A percentile compares a stretch with the other conserved stretches of the same genome.
Evolutionary conservation across 441 rosid species (phyloP).

Genomic region (Rhodomyrtus psidioides): DNA sequence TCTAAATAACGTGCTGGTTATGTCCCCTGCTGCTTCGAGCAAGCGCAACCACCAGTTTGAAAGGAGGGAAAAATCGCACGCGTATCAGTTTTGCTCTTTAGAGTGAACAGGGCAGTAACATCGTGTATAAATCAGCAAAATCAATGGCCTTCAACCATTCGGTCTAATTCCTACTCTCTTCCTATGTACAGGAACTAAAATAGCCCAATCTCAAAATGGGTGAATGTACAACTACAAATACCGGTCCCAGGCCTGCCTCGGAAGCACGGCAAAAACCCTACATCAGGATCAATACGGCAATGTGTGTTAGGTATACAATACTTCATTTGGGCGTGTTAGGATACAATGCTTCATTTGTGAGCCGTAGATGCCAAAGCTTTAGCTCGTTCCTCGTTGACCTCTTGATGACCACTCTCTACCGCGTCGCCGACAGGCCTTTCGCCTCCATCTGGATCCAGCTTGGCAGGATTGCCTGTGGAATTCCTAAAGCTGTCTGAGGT

Average conservation of each 20-base stretch:
- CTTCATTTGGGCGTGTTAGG: not conserved
- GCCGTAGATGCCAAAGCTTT: slow-evolving; percentile 22
- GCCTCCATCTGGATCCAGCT: slow-evolving; percentile 10
- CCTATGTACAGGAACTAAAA: slow-evolving; percentile 29
- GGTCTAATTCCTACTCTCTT: slow-evolving; percentile 14
- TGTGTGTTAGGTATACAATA: not conserved
- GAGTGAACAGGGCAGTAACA: not conserved
- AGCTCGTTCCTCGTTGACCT: slow-evolving; percentile 15
- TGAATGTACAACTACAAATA: slow-evolving; percentile 7
- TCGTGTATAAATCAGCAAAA: slow-evolving; percentile 11
- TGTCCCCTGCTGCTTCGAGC: not conserved
- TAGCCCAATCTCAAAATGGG: slow-evolving; percentile 7
- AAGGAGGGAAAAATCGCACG: not conserved
- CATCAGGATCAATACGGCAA: not conserved
- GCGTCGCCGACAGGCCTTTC: slow-evolving; percentile 6
- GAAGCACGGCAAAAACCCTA: not conserved
- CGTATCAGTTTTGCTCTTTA: not conserved
- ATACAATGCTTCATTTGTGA: not conserved
- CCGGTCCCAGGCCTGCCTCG: not conserved
- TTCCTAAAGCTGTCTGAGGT: slow-evolving; percentile 19
- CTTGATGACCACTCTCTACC: slow-evolving; percentile 23
- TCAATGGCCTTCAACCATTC: slow-evolving; percentile 8
- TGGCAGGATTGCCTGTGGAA: slow-evolving; percentile 13
- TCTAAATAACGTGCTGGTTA: not conserved
- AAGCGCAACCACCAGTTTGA: not conserved